These are phyloP conservation scores for Avena insularis DNA, from an alignment of 176 grass and related monocot species.

Conservation along the genomic window DNA sequence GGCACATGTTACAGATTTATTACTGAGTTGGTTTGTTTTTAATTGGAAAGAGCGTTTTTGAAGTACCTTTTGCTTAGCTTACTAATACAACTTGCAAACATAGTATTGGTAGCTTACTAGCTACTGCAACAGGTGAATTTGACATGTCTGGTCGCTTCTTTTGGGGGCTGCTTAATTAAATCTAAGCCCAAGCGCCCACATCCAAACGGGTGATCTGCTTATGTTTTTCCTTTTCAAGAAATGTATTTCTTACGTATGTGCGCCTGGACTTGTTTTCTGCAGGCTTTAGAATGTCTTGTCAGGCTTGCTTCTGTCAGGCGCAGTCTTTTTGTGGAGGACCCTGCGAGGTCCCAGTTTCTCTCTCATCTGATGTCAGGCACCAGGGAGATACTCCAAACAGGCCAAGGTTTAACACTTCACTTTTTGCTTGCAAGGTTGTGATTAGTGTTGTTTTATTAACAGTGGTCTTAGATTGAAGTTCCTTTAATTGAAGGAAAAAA, in stretches of 20 bases:
- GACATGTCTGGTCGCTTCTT: neutral
- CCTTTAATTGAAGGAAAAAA: conserved; percentile 20
- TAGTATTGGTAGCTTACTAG: conserved; percentile 26
- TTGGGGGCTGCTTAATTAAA: neutral
- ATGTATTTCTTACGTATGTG: conserved; percentile 31
- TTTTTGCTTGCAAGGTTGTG: conserved; percentile 22
- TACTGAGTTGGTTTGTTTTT: conserved; percentile 28
- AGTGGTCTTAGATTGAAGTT: neutral
- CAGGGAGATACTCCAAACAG: conserved; percentile 97
- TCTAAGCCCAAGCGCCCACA: neutral
- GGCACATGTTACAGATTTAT: conserved; percentile 6
- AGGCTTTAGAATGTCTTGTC: conserved; percentile 98
- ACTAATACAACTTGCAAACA: conserved; percentile 27
- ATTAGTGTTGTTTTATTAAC: conserved; percentile 25
- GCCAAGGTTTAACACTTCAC: conserved; percentile 71
- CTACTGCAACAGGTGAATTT: conserved; percentile 28
- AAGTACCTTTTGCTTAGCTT: neutral
- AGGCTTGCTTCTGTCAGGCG: conserved; percentile 95
- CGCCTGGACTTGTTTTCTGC: conserved; percentile 28
- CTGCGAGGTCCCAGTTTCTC: conserved; percentile 80
- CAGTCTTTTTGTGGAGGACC: conserved; percentile 91
- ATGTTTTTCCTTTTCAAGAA: neutral
- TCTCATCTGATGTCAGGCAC: conserved; percentile 95
- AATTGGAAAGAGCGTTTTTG: conserved; percentile 7
- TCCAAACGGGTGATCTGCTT: neutral